Conservation (phyloP, 495 filamentous ascomycete genomes). For the Penicillium roqueforti region DNA sequence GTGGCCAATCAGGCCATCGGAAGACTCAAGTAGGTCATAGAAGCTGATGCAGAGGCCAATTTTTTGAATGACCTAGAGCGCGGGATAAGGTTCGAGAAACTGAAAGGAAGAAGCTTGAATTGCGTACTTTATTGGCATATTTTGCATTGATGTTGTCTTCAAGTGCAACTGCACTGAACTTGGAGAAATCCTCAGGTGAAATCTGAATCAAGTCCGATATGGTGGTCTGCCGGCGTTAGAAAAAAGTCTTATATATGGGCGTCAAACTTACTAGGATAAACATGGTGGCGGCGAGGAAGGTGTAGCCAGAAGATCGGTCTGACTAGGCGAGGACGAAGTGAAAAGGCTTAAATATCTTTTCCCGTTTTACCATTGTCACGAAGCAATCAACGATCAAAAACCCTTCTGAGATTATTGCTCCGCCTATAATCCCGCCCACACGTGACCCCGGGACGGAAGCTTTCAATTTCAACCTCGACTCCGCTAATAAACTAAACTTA, state of each 20-base stretch:
- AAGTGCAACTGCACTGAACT: slow-evolving; percentile 70
- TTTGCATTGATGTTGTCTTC: slow-evolving; percentile 95
- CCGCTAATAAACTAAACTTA: not conserved
- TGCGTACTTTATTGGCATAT: slow-evolving; percentile 80
- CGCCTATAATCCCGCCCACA: not conserved
- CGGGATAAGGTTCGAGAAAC: slow-evolving; percentile 5
- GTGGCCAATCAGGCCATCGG: slow-evolving; percentile 89
- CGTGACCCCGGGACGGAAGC: not conserved
- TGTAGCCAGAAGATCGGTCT: not conserved
- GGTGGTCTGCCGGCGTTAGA: slow-evolving; percentile 48
- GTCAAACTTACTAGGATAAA: slow-evolving; percentile 52
- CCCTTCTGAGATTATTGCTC: slow-evolving; percentile 4
- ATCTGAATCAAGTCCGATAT: slow-evolving; percentile 92
- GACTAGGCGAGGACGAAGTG: not conserved
- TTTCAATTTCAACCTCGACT: not conserved
- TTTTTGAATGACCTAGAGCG: slow-evolving; percentile 59
- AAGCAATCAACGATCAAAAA: slow-evolving; percentile 14
- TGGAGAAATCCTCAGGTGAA: slow-evolving; percentile 76
- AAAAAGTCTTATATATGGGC: not conserved
- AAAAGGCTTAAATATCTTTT: not conserved
- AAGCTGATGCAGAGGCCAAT: slow-evolving; percentile 89
- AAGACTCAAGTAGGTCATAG: slow-evolving; percentile 78
- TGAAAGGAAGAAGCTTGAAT: not conserved
- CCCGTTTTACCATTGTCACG: not conserved
- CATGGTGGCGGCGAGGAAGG: slow-evolving; percentile 33